Base-by-base conservation (phyloP, 169 alveolate species). In the Toxoplasma gondii region DNA sequence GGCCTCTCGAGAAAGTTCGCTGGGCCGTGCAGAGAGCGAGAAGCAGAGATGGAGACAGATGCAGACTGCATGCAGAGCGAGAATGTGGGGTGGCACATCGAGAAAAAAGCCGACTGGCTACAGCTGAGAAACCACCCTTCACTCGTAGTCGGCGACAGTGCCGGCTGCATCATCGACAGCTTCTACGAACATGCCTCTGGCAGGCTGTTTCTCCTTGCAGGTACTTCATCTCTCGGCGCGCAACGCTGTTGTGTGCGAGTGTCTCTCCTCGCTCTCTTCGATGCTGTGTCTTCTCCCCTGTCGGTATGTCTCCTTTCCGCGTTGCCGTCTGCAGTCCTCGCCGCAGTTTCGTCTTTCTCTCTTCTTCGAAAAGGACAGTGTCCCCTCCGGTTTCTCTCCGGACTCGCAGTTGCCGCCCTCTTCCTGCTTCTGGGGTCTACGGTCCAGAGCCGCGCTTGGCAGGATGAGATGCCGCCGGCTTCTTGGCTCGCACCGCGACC, bases 161-260 rank as follows among this genome's bases (percentile, higher is more conserved):
- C n/a, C 49, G 84, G 84, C 0, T 74, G 43, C 44, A 31, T 74
- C 49, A n/a, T 74, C 49, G 84, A 74, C 5, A 74, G 43, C 44
- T 74, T 74, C 84, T 74, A 74, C 84, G 84, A 74, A 16, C 49
- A 31, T 1, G 39, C 84, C 41, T 74, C 84, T 17, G 84, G 84
- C 24, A 22, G 84, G n/a, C 44, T 74, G 27, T 74, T 74, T 24
- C 84, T 74, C 44, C 84, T 74, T n/a, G 84, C 49, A 7, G 84
- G 84, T 74, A 16, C 19, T 69, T 17, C 31, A 10, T n/a, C 81
- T 69, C 41, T n/a, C 81, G 81, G 31, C 2, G 81, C 81, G 70
- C 16, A 16, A 17, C 19, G 41, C 19, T 69, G 4, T 17, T 69
- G 22, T 49, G 58, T 49, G 22, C 12, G 22, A 12, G 58, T 7